Evolutionary conservation across 345 rosid genomes (phyloP), one percentile per base, ranked within the genome.

Genomic region (Physaria fendleri): DNA sequence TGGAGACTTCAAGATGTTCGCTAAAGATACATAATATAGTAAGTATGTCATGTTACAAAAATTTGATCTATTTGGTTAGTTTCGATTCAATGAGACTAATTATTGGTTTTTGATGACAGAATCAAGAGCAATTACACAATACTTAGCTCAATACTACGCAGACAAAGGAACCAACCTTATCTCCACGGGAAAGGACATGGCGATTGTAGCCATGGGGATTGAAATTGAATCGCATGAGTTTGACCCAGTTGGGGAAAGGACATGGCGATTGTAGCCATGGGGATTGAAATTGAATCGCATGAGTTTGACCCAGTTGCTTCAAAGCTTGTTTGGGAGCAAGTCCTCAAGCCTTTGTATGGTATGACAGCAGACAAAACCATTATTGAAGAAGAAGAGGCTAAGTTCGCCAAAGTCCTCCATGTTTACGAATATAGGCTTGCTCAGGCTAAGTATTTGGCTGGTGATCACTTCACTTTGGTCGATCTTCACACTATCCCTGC

Each of bases 1-100:
- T 12, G 97, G 85, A 52, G 90, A 80, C 69, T 57, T 86, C 47
- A 76, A 76, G 74, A 82, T 90, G 45, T 79, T 84, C 5, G 92
- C 95, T 90, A 80, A 65, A n/a, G n/a, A 39, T 20, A 29, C 10
- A 24, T 1, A 2, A 38, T 38, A 14, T 38, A 38, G n/a, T 38
- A 13, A 13, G 5, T 35, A 5, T 14, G 0, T 37, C 17, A 37
- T 37, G 41, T 34, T n/a, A 34, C 13, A 34, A 34, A 4, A n/a
- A 6, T 37, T 13, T 13, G 6, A 3, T n/a, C n/a, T n/a, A n/a
- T n/a, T n/a, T n/a, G n/a, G n/a, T n/a, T n/a, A n/a, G n/a, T n/a
- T n/a, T n/a, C n/a, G n/a, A n/a, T n/a, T n/a, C n/a, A n/a, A n/a
- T n/a, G n/a, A n/a, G n/a, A n/a, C n/a, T n/a, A n/a, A n/a, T n/a